Base-by-base conservation (phyloP, 345 rosid species). In the Citrus hindsii region DNA sequence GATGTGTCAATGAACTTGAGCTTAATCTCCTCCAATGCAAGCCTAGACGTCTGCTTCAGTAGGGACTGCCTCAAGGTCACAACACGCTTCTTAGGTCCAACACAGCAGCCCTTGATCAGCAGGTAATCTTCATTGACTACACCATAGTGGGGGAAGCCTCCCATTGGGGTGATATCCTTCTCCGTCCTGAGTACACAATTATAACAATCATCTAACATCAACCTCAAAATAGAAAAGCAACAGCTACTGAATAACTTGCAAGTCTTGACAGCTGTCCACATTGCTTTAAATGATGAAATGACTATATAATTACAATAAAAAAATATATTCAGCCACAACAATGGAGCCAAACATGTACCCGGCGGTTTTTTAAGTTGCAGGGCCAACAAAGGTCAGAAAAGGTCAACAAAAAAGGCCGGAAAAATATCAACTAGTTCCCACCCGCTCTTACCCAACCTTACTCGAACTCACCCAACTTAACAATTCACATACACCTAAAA, bases 101-200 rank as follows among this genome's bases (percentile, higher is more conserved):
- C 96, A 48, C 95, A 89, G 82, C 96, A 81, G 32, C 99, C 99
- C 85, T 93, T 92, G 64, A 95, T 89, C 98, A 95, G 53, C 82
- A 93, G 24, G 79, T 88, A 95, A 66, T 95, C 98, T 37, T 91
- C 93, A 58, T 91, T 93, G 73, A 93, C 96, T 35, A 91, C 87
- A 70, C 98, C 98, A 53, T 93, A 93, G 33, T 93, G 98, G 8
- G 98, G 94, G 82, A 95, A 95, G 67, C 98, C 97, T 66, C 98
- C 98, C 77, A 93, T 85, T 13, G 98, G 97, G 4, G 96, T 95
- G n/a, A 95, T 92, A 27, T 88, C 96, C 75, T 95, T 95, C 86
- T 92, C 98, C 2, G 97, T 93, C 87, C 87, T 85, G 21, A 64
- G 46, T 21, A 53, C 58, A 53, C 22, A 5, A 18, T 53, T 16